These are phyloP conservation scores for Lagenidium sp. DNA, from an alignment of 352 stramenopile species.

Conservation along the genomic window DNA sequence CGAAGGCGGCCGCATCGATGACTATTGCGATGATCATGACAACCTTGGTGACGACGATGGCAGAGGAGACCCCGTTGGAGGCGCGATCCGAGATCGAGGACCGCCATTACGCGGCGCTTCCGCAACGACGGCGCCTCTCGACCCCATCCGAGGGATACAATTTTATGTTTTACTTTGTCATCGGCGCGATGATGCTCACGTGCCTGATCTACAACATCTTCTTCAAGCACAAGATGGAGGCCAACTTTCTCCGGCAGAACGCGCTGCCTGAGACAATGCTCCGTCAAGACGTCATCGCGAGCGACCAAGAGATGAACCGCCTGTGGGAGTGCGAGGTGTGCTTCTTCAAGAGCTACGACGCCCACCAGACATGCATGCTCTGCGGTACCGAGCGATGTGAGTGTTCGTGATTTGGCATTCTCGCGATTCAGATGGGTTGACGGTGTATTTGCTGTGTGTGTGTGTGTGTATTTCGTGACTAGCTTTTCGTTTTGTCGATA, in stretches of 20 bases:
- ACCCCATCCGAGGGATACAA: conserved; percentile 65
- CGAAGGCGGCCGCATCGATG: too few relatives aligned
- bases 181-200: conserved; percentile 82
- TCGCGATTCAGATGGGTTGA: not conserved
- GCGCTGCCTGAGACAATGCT: conserved; percentile 77
- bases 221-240: conserved; percentile 80
- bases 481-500: conserved; percentile 68
- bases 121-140: conserved; percentile 9
- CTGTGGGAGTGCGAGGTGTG: conserved; percentile 91
- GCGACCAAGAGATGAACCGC: conserved; percentile 77
- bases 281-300: conserved; percentile 81
- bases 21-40: not conserved
- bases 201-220: conserved; percentile 86
- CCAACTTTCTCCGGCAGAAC: conserved; percentile 57
- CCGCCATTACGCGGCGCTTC: too few relatives aligned
- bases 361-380: conserved; percentile 82
- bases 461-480: not conserved
- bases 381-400: conserved; percentile 77
- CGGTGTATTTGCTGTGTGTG: not conserved
- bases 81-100: too few relatives aligned
- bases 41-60: not conserved
- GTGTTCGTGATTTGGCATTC: conserved; percentile 2
- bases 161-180: conserved; percentile 87
- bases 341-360: conserved; percentile 88
- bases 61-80: too few relatives aligned